Evolutionary conservation across 148 eudicot species (phyloP).

Genomic region (Linanthus parryae): DNA sequence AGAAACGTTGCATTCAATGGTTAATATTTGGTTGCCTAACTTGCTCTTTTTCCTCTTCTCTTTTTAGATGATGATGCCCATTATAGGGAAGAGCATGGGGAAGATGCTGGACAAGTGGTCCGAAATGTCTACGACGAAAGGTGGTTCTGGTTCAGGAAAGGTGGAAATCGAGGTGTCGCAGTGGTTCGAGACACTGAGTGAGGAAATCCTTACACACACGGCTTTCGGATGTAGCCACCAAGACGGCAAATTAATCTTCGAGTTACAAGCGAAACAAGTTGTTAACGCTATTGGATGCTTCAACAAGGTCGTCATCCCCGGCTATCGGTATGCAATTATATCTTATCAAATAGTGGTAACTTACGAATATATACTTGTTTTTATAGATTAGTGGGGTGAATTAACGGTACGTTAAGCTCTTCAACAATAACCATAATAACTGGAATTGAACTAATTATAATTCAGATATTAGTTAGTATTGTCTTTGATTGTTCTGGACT

Average conservation of each 20-base stretch:
- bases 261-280: slow-evolving; percentile 52
- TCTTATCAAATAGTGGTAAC: too few relatives aligned
- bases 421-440: too few relatives aligned
- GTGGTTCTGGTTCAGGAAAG: too few relatives aligned
- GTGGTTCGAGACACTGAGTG: slow-evolving; percentile 47
- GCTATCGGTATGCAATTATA: slow-evolving; percentile 58
- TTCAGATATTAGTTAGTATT: too few relatives aligned
- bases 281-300: slow-evolving; percentile 41
- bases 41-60: background rate
- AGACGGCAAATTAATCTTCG: slow-evolving; percentile 47
- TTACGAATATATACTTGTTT: too few relatives aligned
- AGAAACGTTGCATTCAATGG: too few relatives aligned
- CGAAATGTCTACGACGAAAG: slow-evolving; percentile 26
- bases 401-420: too few relatives aligned
- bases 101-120: slow-evolving; percentile 59
- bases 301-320: slow-evolving; percentile 52
- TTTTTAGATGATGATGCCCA: slow-evolving; percentile 54
- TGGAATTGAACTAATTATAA: too few relatives aligned
- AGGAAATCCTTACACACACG: slow-evolving; percentile 45
- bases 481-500: too few relatives aligned
- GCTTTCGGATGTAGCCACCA: slow-evolving; percentile 56
- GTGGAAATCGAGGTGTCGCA: slow-evolving; percentile 58
- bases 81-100: slow-evolving; percentile 44
- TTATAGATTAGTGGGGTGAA: too few relatives aligned
- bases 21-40: too few relatives aligned